These are phyloP conservation scores for Syzygium aqueum DNA, from an alignment of 345 rosid species.

Conservation along the genomic window DNA sequence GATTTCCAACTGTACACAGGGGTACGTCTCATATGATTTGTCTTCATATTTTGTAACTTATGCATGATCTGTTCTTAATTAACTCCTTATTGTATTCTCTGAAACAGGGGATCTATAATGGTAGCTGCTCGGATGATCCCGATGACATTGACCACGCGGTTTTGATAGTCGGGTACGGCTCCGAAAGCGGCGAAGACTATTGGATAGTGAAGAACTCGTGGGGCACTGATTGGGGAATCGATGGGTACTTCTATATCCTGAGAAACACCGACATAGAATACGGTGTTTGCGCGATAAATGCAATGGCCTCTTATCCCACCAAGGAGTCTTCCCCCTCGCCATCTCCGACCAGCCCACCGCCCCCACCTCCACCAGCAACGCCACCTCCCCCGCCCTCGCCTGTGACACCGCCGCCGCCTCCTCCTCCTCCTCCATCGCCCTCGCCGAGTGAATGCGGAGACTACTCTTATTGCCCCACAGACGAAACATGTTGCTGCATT, in stretches of 20 bases:
- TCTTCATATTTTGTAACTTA: not conserved
- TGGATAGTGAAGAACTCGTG: conserved; percentile 86
- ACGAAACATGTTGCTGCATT: conserved; percentile 62
- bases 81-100: not conserved
- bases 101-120: conserved; percentile 47
- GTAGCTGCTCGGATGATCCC: conserved; percentile 51
- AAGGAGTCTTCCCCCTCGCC: conserved; percentile 42
- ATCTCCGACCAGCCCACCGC: conserved; percentile 34
- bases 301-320: conserved; percentile 69
- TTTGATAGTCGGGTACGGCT: conserved; percentile 63
- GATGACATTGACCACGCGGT: conserved; percentile 70
- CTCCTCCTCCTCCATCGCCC: conserved; percentile 40
- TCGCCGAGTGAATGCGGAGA: conserved; percentile 56
- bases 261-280: conserved; percentile 26
- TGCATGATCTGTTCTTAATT: not conserved
- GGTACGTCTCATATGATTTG: conserved; percentile 22
- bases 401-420: conserved; percentile 10
- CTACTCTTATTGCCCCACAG: conserved; percentile 42
- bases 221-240: conserved; percentile 70
- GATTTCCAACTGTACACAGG: conserved; percentile 75
- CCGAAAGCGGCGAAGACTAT: conserved; percentile 53
- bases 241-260: conserved; percentile 41
- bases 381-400: conserved; percentile 28
- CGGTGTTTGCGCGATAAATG: conserved; percentile 60
- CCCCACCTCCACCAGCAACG: conserved; percentile 16